Evolutionary conservation across 345 rosid species (phyloP).

Genomic region (Salix koriyanagi): DNA sequence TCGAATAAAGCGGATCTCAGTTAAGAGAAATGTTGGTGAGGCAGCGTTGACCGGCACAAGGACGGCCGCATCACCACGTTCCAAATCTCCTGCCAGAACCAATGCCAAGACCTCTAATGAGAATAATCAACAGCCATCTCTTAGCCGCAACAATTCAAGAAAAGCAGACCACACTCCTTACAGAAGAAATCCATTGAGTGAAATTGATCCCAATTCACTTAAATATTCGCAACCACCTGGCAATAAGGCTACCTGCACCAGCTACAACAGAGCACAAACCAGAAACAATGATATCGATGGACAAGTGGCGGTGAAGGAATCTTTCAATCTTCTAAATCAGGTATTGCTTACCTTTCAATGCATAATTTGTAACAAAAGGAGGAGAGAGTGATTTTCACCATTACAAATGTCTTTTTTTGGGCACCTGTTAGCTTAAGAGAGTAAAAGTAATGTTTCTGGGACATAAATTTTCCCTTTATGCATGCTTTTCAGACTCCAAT

Average conservation of each 20-base stretch:
- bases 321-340: constrained; percentile 28
- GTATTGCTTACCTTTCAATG: constrained; percentile 11
- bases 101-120: constrained; percentile 27
- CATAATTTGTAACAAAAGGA: neutral
- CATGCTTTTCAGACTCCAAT: constrained; percentile 11
- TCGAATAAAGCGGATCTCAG: constrained; percentile 49
- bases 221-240: constrained; percentile 30
- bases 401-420: neutral
- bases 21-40: constrained; percentile 58
- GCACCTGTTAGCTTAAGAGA: neutral
- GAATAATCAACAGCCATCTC: constrained; percentile 49
- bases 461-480: neutral
- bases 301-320: constrained; percentile 30
- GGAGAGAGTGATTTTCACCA: neutral
- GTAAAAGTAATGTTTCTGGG: neutral
- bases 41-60: constrained; percentile 24
- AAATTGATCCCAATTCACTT: constrained; percentile 52
- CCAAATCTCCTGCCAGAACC: constrained; percentile 63
- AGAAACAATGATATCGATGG: constrained; percentile 26
- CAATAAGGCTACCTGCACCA: constrained; percentile 21
- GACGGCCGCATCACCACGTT: constrained; percentile 66
- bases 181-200: constrained; percentile 66
- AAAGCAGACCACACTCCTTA: constrained; percentile 72
- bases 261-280: constrained; percentile 24
- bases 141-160: constrained; percentile 63